Evolutionary conservation across 2,329 filamentous ascomycete species (phyloP), one percentile per base, ranked within the genome.

Genomic region (Beauveria pseudobassiana): DNA sequence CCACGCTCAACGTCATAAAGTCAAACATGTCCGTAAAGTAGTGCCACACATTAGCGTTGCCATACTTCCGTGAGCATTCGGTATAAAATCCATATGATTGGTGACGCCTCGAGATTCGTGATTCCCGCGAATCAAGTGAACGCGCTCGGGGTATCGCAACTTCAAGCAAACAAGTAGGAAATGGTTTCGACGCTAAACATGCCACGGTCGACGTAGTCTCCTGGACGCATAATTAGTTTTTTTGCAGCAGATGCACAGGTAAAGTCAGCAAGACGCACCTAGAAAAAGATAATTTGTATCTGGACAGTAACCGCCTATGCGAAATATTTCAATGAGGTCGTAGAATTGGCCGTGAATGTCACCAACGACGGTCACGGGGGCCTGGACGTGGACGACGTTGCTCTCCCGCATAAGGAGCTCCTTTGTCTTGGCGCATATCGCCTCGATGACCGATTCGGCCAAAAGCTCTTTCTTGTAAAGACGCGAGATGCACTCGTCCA

Each of bases 251-350:
- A 61, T 20, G 42, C 46, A 24, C 14, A 54, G 26, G 26, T 14
- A 50, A 7, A 22, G 28, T 8, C 3, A 24, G 18, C 48, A 16
- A 61, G 53, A 58, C 86, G 73, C 79, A 95, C 91, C 93, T 92
- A 99, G 98, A 81, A 98, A 98, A 67, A 98, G 88, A 78, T 98
- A 98, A 81, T 98, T 98, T 73, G 95, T 98, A 77, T 99, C 95
- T 67, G 95, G 95, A 74, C 96, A 97, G 64, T 93, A 92, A 60
- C 95, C 95, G 69, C 95, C 95, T 76, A 99, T 98, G 80, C 96
- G 96, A 85, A 99, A 99, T 59, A 99, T 86, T 80, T 99, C 95
- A 92, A 99, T 98, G 76, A 99, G 79, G 74, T 99, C 95, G 77
- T 98, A 93, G 76, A 98, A 98, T 78, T 99, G 95, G 68, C 95